phyloP scores from a whole-genome alignment of 148 eudicot genomes.

The Bassia scoparia region DNA sequence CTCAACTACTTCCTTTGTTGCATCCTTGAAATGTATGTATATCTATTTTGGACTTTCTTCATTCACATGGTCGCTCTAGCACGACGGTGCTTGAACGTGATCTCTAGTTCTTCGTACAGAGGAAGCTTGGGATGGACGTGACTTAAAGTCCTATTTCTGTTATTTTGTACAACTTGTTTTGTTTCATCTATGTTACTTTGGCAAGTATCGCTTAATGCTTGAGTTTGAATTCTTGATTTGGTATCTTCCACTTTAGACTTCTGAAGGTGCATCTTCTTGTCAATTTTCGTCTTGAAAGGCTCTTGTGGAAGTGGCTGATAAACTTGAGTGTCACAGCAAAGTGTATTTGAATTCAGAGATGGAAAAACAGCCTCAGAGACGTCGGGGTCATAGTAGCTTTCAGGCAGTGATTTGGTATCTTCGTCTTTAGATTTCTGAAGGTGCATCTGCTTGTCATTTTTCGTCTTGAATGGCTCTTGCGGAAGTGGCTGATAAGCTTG shows the following conservation, averaged over 20 bases:
- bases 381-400: neutral
- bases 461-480: slow-evolving; percentile 3
- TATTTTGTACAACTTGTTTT: neutral
- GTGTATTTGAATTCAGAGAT: neutral
- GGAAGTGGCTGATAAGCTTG: neutral
- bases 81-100: neutral
- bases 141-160: neutral
- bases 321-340: neutral
- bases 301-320: slow-evolving; percentile 6
- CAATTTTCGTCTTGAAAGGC: neutral
- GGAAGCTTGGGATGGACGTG: slow-evolving; percentile 14
- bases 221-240: neutral
- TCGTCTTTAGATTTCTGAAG: neutral
- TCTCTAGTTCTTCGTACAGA: neutral
- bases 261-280: neutral
- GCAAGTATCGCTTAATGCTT: neutral
- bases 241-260: neutral
- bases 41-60: neutral
- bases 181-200: neutral
- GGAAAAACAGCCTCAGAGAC: neutral
- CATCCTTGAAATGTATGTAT: neutral
- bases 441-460: neutral
- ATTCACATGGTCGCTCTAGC: neutral
- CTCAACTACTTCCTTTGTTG: neutral
- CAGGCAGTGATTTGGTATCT: neutral